Evolutionary conservation across 2,329 filamentous ascomycete genomes (phyloP), one percentile per base, ranked within the genome.

Genomic region (Ophiostoma sp.): DNA sequence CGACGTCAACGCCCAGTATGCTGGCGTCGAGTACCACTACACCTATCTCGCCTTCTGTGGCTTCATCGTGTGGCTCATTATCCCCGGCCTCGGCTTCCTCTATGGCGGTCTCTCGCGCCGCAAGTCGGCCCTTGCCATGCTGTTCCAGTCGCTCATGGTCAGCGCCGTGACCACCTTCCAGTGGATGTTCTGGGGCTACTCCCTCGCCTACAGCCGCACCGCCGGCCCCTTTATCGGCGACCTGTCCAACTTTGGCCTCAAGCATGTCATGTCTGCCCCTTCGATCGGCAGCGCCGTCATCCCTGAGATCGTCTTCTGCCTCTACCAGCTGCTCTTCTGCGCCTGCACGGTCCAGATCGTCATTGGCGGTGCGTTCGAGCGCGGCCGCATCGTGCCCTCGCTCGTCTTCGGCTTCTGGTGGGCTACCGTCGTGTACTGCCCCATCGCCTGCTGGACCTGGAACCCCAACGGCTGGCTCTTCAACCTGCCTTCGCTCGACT

Each of bases 101-200:
- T 97, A 96, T 80, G 96, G 92, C 12, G 93, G 93, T 70, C 87
- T 96, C 27, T 92, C 93, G 27, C 88, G 93, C 70, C 85, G 93
- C 76, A 97, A 96, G 80, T 96, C 92, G 0, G 93, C 93, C 7
- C 82, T 97, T 67, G 95, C 92, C 36, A 82, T 97, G 70, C 92
- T 97, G 78, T 96, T 92, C 92, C 87, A 96, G 38, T 94, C 91
- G 4, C 83, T 96, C 76, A 96, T 96, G 90, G 86, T 92, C 27
- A 87, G 89, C 0, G 92, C 89, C 12, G 89, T 96, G 66, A 89
- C 92, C 47, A 89, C 88, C 40, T 96, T 96, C 79, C 92, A 96
- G 78, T 97, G 93, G 93, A 96, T 96, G 82, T 92, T 95, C 82
- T 95, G 91, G 91, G 91, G 91, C 55, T 95, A 92, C 77, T 93